Evolutionary conservation across 2,329 filamentous ascomycete genomes (phyloP).

Genomic region (Xylaria sp.): DNA sequence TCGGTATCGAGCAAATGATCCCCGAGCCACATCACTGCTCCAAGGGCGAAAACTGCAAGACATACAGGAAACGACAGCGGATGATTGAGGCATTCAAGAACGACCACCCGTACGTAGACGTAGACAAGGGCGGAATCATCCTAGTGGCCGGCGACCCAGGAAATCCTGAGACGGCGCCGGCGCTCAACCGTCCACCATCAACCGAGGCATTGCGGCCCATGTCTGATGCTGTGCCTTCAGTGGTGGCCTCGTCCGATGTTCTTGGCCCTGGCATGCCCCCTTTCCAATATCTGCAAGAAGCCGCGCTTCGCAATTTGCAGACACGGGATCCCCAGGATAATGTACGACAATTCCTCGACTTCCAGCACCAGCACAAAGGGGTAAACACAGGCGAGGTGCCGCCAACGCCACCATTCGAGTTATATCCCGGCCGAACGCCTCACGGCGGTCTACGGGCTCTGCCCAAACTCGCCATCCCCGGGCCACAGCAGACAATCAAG

Average conservation of each 20-base stretch:
- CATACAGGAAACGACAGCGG: conserved; percentile 83
- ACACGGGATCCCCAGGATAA: conserved; percentile 89
- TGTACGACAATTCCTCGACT: conserved; percentile 88
- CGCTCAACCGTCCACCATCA: conserved; percentile 64
- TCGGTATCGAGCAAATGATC: conserved; percentile 89
- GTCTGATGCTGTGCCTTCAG: conserved; percentile 81
- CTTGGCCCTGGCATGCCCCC: conserved; percentile 76
- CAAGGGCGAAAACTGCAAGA: conserved; percentile 87
- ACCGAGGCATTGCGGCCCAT: conserved; percentile 71
- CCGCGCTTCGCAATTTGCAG: conserved; percentile 75
- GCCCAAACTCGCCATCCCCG: conserved; percentile 71
- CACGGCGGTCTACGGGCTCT: conserved; percentile 68
- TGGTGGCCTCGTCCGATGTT: conserved; percentile 91
- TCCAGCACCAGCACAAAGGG: conserved; percentile 70
- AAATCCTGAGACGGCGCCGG: conserved; percentile 73
- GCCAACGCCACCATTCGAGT: conserved; percentile 76
- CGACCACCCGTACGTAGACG: conserved; percentile 76
- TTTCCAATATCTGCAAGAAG: conserved; percentile 78
- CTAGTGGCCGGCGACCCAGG: conserved; percentile 83
- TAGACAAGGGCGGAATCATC: conserved; percentile 72
- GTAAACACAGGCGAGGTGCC: conserved; percentile 66
- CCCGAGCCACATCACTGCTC: conserved; percentile 86
- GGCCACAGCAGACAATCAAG: conserved; percentile 46
- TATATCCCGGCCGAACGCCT: conserved; percentile 63
- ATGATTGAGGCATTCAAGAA: conserved; percentile 79